Evolutionary conservation across 305 asterid species (phyloP).

Genomic region (Fraxinus nigra): DNA sequence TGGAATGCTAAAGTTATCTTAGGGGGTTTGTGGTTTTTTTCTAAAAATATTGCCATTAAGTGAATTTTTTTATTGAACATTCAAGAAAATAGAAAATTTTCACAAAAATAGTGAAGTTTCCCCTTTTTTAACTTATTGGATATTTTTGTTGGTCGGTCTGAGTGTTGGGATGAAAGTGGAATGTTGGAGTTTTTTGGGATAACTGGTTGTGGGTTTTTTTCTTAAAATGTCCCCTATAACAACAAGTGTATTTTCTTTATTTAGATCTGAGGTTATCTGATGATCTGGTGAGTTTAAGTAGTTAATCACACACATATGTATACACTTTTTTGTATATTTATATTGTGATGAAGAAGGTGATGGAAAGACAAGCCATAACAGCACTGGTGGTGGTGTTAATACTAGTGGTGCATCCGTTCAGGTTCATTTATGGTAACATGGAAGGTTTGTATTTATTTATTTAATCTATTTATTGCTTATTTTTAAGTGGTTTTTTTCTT

Average conservation of each 20-base stretch:
- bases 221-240: neutral
- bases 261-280: slow-evolving; percentile 55
- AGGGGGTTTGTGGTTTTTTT: neutral
- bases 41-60: neutral
- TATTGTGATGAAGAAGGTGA: slow-evolving; percentile 30
- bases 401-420: slow-evolving; percentile 48
- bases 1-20: slow-evolving; percentile 25
- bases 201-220: neutral
- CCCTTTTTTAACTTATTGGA: neutral
- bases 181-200: slow-evolving; percentile 26
- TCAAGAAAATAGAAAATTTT: neutral
- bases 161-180: slow-evolving; percentile 17
- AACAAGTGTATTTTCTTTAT: neutral
- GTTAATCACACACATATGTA: slow-evolving; percentile 1
- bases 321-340: slow-evolving; percentile 25
- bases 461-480: neutral
- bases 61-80: neutral
- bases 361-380: slow-evolving; percentile 46
- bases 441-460: slow-evolving; percentile 50
- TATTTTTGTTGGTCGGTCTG: neutral
- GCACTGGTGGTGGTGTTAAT: slow-evolving; percentile 50
- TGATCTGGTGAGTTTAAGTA: slow-evolving; percentile 26
- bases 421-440: slow-evolving; percentile 69
- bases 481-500: neutral
- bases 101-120: neutral